A percentile compares a stretch with the other conserved stretches of the same genome.
phyloP scores from a whole-genome alignment of 805 yeast species.

The Groenewaldozyma tartarivorans region DNA sequence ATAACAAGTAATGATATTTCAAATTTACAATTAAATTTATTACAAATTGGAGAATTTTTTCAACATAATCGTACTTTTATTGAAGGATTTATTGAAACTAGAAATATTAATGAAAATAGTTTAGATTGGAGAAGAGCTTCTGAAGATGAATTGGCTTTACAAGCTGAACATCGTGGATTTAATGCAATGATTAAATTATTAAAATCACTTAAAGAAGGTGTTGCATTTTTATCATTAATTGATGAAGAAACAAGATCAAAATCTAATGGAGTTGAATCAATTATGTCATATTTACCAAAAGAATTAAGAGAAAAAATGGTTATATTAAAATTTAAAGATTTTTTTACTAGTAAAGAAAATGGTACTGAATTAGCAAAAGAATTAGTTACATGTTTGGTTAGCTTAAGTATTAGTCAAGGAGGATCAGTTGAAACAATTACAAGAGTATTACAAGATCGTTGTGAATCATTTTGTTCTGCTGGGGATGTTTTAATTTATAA shows the following conservation, averaged over 20 bases:
- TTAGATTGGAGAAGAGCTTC: constrained; percentile 18
- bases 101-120: constrained; percentile 18
- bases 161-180: constrained; percentile 88
- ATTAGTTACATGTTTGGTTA: constrained; percentile 78
- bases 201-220: constrained; percentile 75
- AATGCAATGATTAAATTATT: constrained; percentile 67
- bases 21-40: constrained; percentile 22
- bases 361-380: constrained; percentile 69
- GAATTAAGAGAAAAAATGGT: constrained; percentile 63
- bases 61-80: constrained; percentile 36
- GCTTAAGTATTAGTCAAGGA: constrained; percentile 82
- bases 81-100: constrained; percentile 27
- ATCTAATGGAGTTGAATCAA: constrained; percentile 45
- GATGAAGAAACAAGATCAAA: constrained; percentile 49
- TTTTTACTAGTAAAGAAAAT: constrained; percentile 56
- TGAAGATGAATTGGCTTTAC: constrained; percentile 31
- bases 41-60: constrained; percentile 29
- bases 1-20: constrained; percentile 18
- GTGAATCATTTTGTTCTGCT: constrained; percentile 91
- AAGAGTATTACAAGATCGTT: constrained; percentile 76
- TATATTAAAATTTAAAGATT: constrained; percentile 58
- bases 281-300: constrained; percentile 57
- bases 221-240: constrained; percentile 76
- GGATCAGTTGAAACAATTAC: constrained; percentile 88
- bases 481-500: constrained; percentile 89